A percentile compares a stretch with the other conserved stretches of the same genome.
These are phyloP conservation scores for Colletotrichum tanaceti DNA, from an alignment of 2,329 filamentous ascomycete genomes.

Conservation along the genomic window DNA sequence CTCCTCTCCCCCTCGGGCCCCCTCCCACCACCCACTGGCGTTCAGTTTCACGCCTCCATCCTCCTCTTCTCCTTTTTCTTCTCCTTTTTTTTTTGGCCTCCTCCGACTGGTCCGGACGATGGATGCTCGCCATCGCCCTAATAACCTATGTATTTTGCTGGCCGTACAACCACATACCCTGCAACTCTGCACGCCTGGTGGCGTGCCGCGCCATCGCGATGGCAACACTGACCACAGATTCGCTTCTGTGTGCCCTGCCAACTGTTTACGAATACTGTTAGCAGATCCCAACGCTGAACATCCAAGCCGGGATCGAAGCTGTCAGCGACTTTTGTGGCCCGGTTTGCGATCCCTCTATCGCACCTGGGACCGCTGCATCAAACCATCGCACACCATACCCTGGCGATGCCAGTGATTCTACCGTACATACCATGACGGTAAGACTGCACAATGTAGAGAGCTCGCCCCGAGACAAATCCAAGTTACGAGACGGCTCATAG, in stretches of 20 bases:
- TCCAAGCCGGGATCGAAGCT: background rate
- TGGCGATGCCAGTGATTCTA: background rate
- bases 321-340: background rate
- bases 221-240: background rate
- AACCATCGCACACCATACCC: background rate
- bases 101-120: background rate
- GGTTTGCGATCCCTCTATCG: background rate
- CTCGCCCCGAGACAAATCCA: conserved; percentile 24
- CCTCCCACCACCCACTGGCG: background rate
- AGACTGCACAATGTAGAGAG: conserved; percentile 2
- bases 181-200: conserved; percentile 2
- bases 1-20: background rate
- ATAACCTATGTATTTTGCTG: background rate
- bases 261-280: background rate
- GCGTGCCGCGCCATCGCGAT: background rate
- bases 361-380: background rate
- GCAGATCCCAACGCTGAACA: background rate
- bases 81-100: background rate
- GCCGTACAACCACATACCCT: conserved; percentile 6
- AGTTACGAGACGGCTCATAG: conserved; percentile 9
- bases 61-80: background rate
- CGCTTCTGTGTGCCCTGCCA: background rate
- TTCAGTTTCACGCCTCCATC: background rate
- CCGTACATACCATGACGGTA: background rate
- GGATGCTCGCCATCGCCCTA: background rate